Evolutionary conservation across 1,139 yeast species (phyloP).

Genomic region (Hyphopichia burtonii): DNA sequence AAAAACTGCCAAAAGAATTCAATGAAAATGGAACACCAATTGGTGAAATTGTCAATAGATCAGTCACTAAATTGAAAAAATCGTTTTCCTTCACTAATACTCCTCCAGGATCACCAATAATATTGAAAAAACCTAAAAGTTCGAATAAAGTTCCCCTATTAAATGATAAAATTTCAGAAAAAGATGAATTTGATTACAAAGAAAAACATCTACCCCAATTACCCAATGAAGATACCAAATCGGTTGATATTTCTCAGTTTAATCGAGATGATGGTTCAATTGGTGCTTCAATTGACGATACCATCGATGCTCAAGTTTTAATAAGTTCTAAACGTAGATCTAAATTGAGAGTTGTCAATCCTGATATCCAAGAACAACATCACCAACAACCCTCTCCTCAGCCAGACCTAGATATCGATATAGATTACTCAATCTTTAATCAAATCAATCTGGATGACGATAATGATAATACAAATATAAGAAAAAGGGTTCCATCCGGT

Average conservation of each 20-base stretch:
- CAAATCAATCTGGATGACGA: conserved; percentile 2
- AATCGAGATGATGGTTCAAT: conserved; percentile 26
- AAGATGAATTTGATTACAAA: neutral
- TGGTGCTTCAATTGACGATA: conserved; percentile 34
- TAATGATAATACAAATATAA: conserved; percentile 1
- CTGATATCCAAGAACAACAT: conserved; percentile 32
- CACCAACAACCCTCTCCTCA: neutral
- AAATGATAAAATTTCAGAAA: conserved; percentile 1
- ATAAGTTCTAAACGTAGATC: conserved; percentile 71
- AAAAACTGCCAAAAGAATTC: neutral
- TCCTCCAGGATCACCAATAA: conserved; percentile 13
- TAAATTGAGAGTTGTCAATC: conserved; percentile 63
- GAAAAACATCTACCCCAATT: neutral
- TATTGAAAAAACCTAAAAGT: conserved; percentile 10
- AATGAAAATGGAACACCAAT: neutral
- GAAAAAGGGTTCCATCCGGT: conserved; percentile 35
- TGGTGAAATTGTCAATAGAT: conserved; percentile 16
- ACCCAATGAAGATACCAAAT: conserved; percentile 1
- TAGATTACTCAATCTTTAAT: conserved; percentile 3
- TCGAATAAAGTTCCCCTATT: neutral
- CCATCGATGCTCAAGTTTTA: conserved; percentile 69
- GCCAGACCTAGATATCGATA: conserved; percentile 13
- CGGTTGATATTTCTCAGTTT: conserved; percentile 6
- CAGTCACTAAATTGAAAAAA: conserved; percentile 22
- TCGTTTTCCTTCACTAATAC: conserved; percentile 21